Evolutionary conservation across 2,329 filamentous ascomycete genomes (phyloP).

Genomic region (Colletotrichum sp.): DNA sequence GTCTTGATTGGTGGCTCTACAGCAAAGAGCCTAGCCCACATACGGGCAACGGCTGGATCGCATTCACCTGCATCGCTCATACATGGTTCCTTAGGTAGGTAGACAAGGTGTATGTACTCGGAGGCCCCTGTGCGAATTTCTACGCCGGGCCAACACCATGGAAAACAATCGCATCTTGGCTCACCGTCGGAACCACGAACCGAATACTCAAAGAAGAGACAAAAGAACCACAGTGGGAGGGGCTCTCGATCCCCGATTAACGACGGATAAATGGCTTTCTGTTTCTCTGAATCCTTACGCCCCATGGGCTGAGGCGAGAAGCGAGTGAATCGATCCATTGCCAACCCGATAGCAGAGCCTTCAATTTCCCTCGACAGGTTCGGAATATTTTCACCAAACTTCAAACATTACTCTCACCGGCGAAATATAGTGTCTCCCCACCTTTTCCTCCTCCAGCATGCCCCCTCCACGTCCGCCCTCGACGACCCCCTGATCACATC

Average conservation of each 20-base stretch:
- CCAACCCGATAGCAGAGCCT: slow-evolving; percentile 11
- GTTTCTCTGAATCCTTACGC: not conserved
- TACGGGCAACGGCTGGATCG: not conserved
- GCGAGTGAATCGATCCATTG: slow-evolving; percentile 6
- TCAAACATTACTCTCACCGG: slow-evolving; percentile 17
- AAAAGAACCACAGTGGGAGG: not conserved
- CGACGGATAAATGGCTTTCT: not conserved
- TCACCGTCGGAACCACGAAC: slow-evolving; percentile 9
- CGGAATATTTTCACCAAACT: slow-evolving; percentile 16
- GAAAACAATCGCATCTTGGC: not conserved
- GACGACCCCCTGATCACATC: not conserved
- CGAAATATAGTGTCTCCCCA: slow-evolving; percentile 17
- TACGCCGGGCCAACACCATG: not conserved
- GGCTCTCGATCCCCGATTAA: not conserved
- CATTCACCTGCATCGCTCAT: not conserved
- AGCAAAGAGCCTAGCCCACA: not conserved
- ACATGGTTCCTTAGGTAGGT: not conserved
- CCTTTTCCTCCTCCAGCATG: not conserved
- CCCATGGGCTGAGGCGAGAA: not conserved
- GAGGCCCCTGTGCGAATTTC: slow-evolving; percentile 8
- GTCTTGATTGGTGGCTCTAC: not conserved
- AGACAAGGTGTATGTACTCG: not conserved
- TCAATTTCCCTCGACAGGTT: slow-evolving; percentile 18
- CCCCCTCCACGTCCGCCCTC: not conserved
- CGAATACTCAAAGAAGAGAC: not conserved